Evolutionary conservation across 148 eudicot genomes (phyloP).

Genomic region (Pharnaceum exiguum): DNA sequence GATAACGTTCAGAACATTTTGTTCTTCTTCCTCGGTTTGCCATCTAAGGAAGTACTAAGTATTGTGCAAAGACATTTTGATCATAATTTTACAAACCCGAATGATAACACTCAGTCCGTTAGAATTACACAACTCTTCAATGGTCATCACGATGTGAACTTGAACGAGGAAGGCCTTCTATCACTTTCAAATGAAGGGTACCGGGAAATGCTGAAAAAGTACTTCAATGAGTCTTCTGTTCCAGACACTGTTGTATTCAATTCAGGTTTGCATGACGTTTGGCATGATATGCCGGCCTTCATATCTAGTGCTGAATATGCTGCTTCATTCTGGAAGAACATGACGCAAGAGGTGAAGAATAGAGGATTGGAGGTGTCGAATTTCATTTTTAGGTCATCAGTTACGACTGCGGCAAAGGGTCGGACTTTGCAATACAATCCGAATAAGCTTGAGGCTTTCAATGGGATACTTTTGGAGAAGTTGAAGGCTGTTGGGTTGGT

Average conservation of each 20-base stretch:
- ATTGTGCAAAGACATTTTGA: conserved; percentile 64
- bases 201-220: conserved; percentile 45
- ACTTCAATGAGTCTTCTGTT: conserved; percentile 43
- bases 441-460: conserved; percentile 75
- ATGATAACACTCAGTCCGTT: conserved; percentile 39
- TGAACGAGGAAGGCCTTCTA: conserved; percentile 71
- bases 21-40: conserved; percentile 53
- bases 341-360: conserved; percentile 28
- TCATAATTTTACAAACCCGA: conserved; percentile 66
- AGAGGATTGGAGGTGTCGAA: conserved; percentile 44
- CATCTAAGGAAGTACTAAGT: conserved; percentile 26
- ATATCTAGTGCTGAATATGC: conserved; percentile 58
- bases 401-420: conserved; percentile 82
- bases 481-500: conserved; percentile 46
- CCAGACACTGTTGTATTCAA: conserved; percentile 77
- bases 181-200: conserved; percentile 56
- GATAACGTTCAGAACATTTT: conserved; percentile 83
- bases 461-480: conserved; percentile 78
- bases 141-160: conserved; percentile 56
- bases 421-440: conserved; percentile 73
- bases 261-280: conserved; percentile 87
- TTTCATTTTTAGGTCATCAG: conserved; percentile 69
- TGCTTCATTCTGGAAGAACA: conserved; percentile 67
- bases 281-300: conserved; percentile 54
- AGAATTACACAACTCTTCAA: conserved; percentile 86